Percentiles rank a stretch among this genome's conserved stretches.
Conservation (phyloP, 2,329 filamentous ascomycete species). For the Dactylonectria estremocensis region DNA sequence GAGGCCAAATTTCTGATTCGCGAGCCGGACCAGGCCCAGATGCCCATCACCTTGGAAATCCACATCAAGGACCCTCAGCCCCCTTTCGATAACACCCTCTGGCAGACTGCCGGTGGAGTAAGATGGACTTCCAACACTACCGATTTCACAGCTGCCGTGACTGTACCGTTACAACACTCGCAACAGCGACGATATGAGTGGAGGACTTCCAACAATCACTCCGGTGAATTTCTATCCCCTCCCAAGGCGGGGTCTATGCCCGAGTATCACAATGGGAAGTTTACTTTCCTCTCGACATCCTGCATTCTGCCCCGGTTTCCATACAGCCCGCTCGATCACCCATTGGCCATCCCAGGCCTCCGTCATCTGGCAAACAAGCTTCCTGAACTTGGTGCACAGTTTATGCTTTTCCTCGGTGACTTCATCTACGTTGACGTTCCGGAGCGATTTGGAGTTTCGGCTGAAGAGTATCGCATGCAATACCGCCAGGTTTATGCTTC, state of each 20-base stretch:
- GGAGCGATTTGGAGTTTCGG: conserved; percentile 78
- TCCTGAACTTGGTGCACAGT: conserved; percentile 79
- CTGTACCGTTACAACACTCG: conserved; percentile 73
- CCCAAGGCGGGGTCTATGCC: conserved; percentile 78
- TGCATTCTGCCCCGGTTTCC: conserved; percentile 95
- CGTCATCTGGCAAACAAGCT: conserved; percentile 82
- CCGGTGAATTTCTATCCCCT: conserved; percentile 84
- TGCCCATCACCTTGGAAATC: conserved; percentile 83
- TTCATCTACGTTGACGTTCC: conserved; percentile 96
- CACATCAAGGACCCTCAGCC: conserved; percentile 67
- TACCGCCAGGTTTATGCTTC: conserved; percentile 97
- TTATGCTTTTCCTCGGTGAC: conserved; percentile 87
- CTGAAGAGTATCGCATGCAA: conserved; percentile 87
- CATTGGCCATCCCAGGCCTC: conserved; percentile 86
- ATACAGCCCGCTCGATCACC: conserved; percentile 87
- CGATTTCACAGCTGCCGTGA: conserved; percentile 84
- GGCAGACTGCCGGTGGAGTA: conserved; percentile 78
- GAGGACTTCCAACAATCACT: conserved; percentile 87
- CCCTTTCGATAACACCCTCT: conserved; percentile 70
- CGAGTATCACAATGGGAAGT: conserved; percentile 74
- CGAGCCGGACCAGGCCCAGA: conserved; percentile 82
- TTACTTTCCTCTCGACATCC: conserved; percentile 93
- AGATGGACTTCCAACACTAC: conserved; percentile 79
- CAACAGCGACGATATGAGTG: conserved; percentile 87
- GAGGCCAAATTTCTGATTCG: conserved; percentile 87